Evolutionary conservation across 2,329 filamentous ascomycete species (phyloP).

Genomic region (Fusarium phyllophilum): DNA sequence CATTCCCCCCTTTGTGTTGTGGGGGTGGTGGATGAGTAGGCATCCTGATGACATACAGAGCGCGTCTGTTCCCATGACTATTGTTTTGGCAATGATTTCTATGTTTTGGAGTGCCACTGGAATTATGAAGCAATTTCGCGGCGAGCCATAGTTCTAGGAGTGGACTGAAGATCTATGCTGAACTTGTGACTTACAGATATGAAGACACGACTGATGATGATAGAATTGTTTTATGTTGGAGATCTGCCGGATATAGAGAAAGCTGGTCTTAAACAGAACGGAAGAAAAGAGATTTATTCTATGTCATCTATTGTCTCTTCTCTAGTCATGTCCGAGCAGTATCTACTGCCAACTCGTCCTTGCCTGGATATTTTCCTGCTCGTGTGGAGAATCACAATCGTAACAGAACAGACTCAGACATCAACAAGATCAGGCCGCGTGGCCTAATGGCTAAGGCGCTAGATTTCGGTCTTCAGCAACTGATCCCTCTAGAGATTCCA

Average conservation of each 20-base stretch:
- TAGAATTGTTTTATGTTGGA: not conserved
- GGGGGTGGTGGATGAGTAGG: not conserved
- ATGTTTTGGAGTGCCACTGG: conserved; percentile 21
- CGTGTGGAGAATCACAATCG: not conserved
- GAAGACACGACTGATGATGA: not conserved
- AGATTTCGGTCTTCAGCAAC: not conserved
- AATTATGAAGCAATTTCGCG: conserved; percentile 19
- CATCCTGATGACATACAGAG: conserved; percentile 14
- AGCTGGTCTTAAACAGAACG: rapidly evolving
- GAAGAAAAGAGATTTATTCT: not conserved
- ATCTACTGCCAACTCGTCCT: not conserved
- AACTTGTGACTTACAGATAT: not conserved
- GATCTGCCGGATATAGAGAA: not conserved
- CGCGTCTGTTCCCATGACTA: conserved; percentile 12
- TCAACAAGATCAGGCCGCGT: not conserved
- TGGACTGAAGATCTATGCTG: not conserved
- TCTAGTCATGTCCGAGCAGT: not conserved
- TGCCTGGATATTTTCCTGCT: not conserved
- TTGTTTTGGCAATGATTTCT: conserved; percentile 12
- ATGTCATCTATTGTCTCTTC: not conserved
- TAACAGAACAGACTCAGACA: not conserved
- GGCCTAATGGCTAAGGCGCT: not conserved
- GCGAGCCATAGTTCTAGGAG: not conserved
- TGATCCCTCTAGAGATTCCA: not conserved
- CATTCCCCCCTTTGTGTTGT: not conserved